These are phyloP conservation scores for Candida methanosorbosa DNA, from an alignment of 805 yeast species.

Conservation along the genomic window DNA sequence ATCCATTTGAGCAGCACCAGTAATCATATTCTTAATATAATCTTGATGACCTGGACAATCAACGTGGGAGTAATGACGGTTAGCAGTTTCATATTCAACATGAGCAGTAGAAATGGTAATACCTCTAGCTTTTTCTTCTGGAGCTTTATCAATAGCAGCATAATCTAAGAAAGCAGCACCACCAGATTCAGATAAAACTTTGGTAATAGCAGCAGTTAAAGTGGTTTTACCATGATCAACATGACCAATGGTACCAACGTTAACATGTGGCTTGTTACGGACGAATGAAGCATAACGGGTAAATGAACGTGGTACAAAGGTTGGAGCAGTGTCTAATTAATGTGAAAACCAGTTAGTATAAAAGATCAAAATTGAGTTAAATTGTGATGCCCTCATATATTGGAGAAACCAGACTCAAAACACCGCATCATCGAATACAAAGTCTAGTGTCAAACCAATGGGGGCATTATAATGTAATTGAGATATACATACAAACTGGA, in stretches of 20 bases:
- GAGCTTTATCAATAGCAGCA: slow-evolving; percentile 90
- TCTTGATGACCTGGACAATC: slow-evolving; percentile 99
- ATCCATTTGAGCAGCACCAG: slow-evolving; percentile 99
- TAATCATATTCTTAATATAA: slow-evolving; percentile 97
- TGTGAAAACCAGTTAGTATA: background rate
- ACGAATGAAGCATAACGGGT: slow-evolving; percentile 60
- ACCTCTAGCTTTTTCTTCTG: slow-evolving; percentile 99
- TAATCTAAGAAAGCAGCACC: slow-evolving; percentile 94
- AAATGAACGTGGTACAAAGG: slow-evolving; percentile 11
- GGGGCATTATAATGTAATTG: no score
- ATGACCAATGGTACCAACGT: slow-evolving; percentile 97
- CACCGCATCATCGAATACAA: no score
- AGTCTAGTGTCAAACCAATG: no score
- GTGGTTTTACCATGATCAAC: slow-evolving; percentile 99
- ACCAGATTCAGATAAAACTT: slow-evolving; percentile 79
- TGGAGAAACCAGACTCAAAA: no score
- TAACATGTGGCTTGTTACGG: slow-evolving; percentile 94
- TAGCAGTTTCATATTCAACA: slow-evolving; percentile 92
- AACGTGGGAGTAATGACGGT: slow-evolving; percentile 95
- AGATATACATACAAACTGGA: slow-evolving; percentile 10
- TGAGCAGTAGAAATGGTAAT: slow-evolving; percentile 97
- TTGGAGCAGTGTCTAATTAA: slow-evolving; percentile 9
- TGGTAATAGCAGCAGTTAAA: slow-evolving; percentile 96
- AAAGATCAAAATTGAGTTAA: background rate
- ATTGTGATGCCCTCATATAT: no score